These are phyloP conservation scores for Hibiscus tridactylites DNA, from an alignment of 345 rosid genomes.

Conservation along the genomic window DNA sequence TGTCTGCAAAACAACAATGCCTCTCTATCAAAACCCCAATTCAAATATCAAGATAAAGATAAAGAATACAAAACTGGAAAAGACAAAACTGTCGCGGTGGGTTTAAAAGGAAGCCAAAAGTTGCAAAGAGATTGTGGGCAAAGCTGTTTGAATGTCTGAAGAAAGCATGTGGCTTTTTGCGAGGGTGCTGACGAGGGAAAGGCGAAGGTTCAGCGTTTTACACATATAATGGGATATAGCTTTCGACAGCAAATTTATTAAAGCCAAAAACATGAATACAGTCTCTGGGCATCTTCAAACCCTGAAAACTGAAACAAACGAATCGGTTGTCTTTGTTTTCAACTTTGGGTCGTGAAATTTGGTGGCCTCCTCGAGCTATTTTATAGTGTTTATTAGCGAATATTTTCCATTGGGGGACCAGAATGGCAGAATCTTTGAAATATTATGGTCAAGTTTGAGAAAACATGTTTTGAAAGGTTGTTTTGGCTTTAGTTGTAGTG, in stretches of 20 bases:
- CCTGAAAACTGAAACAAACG: not conserved
- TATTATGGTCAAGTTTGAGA: not conserved
- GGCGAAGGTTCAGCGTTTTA: not conserved
- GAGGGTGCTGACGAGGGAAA: slow-evolving; percentile 6
- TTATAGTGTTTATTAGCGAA: not conserved
- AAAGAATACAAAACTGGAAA: not conserved
- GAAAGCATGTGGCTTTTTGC: slow-evolving; percentile 9
- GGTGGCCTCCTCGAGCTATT: not conserved
- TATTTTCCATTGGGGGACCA: not conserved
- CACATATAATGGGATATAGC: not conserved
- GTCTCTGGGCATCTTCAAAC: not conserved
- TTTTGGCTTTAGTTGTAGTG: not conserved
- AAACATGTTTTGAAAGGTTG: not conserved
- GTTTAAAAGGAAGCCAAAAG: not conserved
- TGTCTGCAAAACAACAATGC: not conserved
- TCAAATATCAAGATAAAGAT: slow-evolving; percentile 1
- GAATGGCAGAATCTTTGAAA: not conserved
- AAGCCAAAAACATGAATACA: not conserved
- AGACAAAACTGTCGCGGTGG: not conserved
- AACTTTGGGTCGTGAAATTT: not conserved
- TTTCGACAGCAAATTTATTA: not conserved
- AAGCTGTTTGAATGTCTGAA: not conserved
- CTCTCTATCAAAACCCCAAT: slow-evolving; percentile 12
- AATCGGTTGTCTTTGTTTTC: not conserved
- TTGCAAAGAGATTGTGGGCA: not conserved